Evolutionary conservation across 805 yeast species (phyloP).

Genomic region (Danielozyma ontarioensis): DNA sequence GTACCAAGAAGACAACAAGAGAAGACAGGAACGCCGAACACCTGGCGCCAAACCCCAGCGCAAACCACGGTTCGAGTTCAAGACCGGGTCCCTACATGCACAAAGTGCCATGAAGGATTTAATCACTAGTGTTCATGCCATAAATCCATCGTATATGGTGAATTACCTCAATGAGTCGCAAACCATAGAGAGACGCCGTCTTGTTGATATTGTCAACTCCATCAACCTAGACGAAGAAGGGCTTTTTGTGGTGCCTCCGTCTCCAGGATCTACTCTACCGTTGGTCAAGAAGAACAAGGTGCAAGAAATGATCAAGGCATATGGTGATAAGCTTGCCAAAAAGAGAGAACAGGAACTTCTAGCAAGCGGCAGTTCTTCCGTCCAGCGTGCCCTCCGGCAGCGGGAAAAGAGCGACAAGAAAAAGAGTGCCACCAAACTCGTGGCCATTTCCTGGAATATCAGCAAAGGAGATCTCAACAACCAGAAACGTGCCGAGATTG

Average conservation of each 20-base stretch:
- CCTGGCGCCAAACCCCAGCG: conserved; percentile 3
- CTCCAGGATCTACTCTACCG: conserved; percentile 16
- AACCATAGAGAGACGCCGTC: conserved; percentile 14
- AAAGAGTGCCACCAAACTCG: conserved; percentile 38
- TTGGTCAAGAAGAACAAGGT: conserved; percentile 21
- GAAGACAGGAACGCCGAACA: not conserved
- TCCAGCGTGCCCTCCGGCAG: conserved; percentile 20
- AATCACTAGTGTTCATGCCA: conserved; percentile 12
- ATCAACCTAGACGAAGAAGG: conserved; percentile 23
- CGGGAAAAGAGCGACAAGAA: conserved; percentile 30
- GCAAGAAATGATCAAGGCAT: conserved; percentile 28
- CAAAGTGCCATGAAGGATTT: conserved; percentile 17
- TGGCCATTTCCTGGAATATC: conserved; percentile 54
- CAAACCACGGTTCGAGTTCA: conserved; percentile 10
- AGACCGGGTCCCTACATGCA: conserved; percentile 17
- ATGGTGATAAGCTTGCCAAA: conserved; percentile 27
- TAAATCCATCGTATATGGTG: conserved; percentile 16
- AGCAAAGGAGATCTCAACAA: conserved; percentile 45
- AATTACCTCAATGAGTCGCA: conserved; percentile 18
- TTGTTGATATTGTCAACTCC: conserved; percentile 28
- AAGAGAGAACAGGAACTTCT: conserved; percentile 25
- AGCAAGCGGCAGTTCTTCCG: conserved; percentile 28
- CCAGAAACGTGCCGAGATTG: conserved; percentile 51
- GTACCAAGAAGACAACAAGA: not conserved
- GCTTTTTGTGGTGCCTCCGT: conserved; percentile 14